Percentiles rank a stretch among this genome's conserved stretches.
These are phyloP conservation scores for Pulicaria dysenterica DNA, from an alignment of 129 eudicot species.

Conservation along the genomic window DNA sequence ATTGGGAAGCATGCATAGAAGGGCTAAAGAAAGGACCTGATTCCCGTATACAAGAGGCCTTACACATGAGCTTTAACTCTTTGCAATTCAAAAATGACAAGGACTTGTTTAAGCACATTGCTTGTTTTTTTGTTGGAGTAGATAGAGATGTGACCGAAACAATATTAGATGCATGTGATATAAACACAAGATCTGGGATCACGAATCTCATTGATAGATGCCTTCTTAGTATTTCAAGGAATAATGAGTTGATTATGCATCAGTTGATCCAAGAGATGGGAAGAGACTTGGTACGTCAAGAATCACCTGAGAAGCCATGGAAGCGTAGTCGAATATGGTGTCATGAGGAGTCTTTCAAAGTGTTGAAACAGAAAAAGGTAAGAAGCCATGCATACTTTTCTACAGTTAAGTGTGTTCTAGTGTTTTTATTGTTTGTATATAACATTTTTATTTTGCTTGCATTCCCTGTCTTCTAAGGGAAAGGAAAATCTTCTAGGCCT, in stretches of 20 bases:
- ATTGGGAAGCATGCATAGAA: constrained; percentile 6
- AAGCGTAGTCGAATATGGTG: constrained; percentile 15
- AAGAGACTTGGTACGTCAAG: constrained; percentile 13
- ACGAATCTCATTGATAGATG: constrained; percentile 8
- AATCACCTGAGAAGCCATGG: constrained; percentile 2
- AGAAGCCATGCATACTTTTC: not conserved
- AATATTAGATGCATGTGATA: not conserved
- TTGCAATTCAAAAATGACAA: not conserved
- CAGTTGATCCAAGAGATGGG: constrained; percentile 19
- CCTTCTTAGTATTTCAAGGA: not conserved
- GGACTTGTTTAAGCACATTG: constrained; percentile 5
- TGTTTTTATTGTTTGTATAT: not conserved
- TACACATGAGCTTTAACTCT: not conserved
- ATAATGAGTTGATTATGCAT: constrained; percentile 2
- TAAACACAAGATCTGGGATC: not conserved
- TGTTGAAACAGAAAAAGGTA: constrained; percentile 1
- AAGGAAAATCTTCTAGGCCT: not conserved
- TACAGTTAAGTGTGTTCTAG: not conserved
- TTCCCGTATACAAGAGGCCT: not conserved
- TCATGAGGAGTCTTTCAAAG: constrained; percentile 16
- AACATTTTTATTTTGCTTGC: not conserved
- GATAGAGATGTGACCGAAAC: constrained; percentile 8
- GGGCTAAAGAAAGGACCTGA: not conserved
- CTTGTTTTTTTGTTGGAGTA: constrained; percentile 4
- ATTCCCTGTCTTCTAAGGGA: not conserved